Base-by-base conservation (phyloP, 164 flowering plant genomes). In the Nelumbo lutea region DNA sequence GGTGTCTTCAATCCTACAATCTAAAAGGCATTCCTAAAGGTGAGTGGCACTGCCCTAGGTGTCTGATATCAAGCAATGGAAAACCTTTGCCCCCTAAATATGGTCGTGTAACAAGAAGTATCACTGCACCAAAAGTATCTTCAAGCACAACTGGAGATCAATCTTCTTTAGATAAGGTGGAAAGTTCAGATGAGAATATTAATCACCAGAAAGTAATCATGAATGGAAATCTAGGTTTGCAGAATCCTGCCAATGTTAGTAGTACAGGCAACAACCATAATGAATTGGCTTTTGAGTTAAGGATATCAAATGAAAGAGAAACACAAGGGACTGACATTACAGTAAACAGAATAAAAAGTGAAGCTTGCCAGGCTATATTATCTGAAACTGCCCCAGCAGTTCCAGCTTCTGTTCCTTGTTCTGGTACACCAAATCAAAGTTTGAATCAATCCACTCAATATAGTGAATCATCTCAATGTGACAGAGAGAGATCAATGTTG, bases 71-170 rank as follows among this genome's bases (percentile, higher is more conserved):
- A 69, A 90, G 85, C 81, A 73, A 80, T 71, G 99, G 99, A 65
- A 90, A 88, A 77, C 90, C 95, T 68, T 78, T 90, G 72, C 98
- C 96, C 11, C 98, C 96, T 39, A 95, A 92, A 74, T 92, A 95
- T 85, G 99, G 99, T 41, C 95, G 96, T 76, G 97, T 90, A 59
- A 85, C 84, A 81, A 85, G 96, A 76, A 90, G 80, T 67, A 65
- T 64, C 42, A 74, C 50, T 71, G 58, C 77, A 43, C 62, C 82
- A 42, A 92, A 83, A 77, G 75, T 68, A 41, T 62, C 88, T 59
- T 68, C 84, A 2, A 81, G 43, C 67, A 48, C 74, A 39, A 43
- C 76, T 73, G 86, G 77, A 67, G 75, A 65, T 71, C 84, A 78
- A 69, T 55, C 78, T 59, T 64, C 86, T 70, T 57, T 82, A 53